Evolutionary conservation across 129 eudicot species (phyloP).

Genomic region (Chrysanthemum seticuspe): DNA sequence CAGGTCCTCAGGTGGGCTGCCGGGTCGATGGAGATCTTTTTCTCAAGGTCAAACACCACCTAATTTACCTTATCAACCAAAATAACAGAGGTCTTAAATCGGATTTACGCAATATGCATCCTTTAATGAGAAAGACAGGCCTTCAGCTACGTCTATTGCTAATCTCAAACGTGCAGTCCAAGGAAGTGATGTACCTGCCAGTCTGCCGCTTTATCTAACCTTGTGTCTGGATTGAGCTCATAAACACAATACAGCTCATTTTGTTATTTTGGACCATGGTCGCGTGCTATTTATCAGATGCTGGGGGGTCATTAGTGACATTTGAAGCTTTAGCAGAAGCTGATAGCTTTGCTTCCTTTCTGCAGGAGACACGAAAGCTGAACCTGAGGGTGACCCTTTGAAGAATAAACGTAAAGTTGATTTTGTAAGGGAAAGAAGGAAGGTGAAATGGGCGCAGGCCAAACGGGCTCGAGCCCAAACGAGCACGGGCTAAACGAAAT

Average conservation of each 20-base stretch:
- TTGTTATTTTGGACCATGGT: background rate
- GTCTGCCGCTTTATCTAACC: slow-evolving; percentile 26
- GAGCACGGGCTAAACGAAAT: too few relatives aligned
- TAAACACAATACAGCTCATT: too few relatives aligned
- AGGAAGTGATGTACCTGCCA: too few relatives aligned
- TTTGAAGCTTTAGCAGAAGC: slow-evolving; percentile 77
- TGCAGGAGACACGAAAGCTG: slow-evolving; percentile 65
- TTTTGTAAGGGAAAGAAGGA: slow-evolving; percentile 59
- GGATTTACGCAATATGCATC: background rate
- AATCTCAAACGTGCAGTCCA: too few relatives aligned
- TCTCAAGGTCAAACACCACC: background rate
- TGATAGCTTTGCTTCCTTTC: slow-evolving; percentile 77
- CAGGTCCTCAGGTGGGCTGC: slow-evolving; percentile 66
- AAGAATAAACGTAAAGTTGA: slow-evolving; percentile 61
- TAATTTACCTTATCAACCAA: slow-evolving; percentile 12
- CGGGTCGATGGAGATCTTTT: slow-evolving; percentile 56
- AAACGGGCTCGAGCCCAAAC: too few relatives aligned
- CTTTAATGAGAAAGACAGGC: slow-evolving; percentile 26
- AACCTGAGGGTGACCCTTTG: slow-evolving; percentile 66
- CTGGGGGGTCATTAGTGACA: slow-evolving; percentile 63
- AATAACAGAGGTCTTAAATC: slow-evolving; percentile 24
- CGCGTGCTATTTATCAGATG: slow-evolving; percentile 65
- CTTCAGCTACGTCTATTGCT: slow-evolving; percentile 32
- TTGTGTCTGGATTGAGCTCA: too few relatives aligned
- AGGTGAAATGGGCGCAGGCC: slow-evolving; percentile 42